These are phyloP conservation scores for Penicillium sp. DNA, from an alignment of 2,329 filamentous ascomycete genomes.

Conservation along the genomic window DNA sequence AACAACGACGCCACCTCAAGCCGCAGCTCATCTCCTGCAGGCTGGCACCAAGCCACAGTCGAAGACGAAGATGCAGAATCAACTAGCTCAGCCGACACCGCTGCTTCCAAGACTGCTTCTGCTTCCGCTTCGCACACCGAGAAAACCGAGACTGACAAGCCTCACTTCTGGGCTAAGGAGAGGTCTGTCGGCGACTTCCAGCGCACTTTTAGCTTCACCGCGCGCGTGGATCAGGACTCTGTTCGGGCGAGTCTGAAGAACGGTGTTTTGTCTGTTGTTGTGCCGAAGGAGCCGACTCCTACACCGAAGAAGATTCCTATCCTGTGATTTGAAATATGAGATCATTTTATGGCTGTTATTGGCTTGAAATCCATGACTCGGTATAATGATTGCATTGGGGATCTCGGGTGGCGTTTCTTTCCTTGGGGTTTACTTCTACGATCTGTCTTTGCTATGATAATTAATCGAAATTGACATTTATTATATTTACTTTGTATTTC, in stretches of 20 bases:
- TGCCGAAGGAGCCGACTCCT: constrained; percentile 48
- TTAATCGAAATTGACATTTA: not conserved
- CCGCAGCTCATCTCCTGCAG: constrained; percentile 19
- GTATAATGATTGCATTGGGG: constrained; percentile 5
- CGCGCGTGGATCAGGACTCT: constrained; percentile 48
- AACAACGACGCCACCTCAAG: constrained; percentile 8
- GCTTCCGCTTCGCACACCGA: constrained; percentile 7
- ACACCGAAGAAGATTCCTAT: constrained; percentile 47
- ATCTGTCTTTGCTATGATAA: not conserved
- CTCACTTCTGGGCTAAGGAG: constrained; percentile 51
- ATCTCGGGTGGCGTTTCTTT: not conserved
- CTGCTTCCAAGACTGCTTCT: constrained; percentile 8
- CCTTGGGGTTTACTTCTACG: not conserved
- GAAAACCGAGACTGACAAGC: constrained; percentile 12
- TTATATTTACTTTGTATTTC: not conserved
- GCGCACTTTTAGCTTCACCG: constrained; percentile 49
- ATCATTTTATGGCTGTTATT: not conserved
- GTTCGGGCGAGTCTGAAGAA: constrained; percentile 53
- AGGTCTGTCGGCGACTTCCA: constrained; percentile 51
- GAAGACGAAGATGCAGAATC: constrained; percentile 33
- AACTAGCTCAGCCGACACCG: constrained; percentile 1
- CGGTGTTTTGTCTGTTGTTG: constrained; percentile 48
- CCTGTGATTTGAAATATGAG: constrained; percentile 31
- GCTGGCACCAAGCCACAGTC: constrained; percentile 42
- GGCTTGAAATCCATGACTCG: not conserved